phyloP scores from a whole-genome alignment of 257 asterid genomes.

The Solanum ahanhuiri region DNA sequence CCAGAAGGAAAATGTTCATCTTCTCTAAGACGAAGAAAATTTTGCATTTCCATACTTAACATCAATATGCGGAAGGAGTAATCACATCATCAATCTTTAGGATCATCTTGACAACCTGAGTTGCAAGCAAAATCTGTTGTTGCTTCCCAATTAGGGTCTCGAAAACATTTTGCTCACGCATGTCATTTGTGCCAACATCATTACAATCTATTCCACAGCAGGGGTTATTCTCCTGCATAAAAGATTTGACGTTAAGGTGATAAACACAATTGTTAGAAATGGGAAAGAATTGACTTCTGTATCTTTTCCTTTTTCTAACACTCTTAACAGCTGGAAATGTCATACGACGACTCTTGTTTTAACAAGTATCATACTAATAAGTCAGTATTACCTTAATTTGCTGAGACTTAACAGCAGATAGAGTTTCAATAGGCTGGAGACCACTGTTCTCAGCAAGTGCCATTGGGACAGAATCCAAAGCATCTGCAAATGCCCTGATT shows the following conservation, averaged over 20 bases:
- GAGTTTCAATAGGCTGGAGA: slow-evolving; percentile 85
- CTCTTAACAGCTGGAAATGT: not conserved
- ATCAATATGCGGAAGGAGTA: slow-evolving; percentile 59
- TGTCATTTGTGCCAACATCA: slow-evolving; percentile 74
- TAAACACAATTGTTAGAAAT: not conserved
- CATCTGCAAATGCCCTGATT: slow-evolving; percentile 92
- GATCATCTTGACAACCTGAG: too few species aligned
- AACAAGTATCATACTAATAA: not conserved
- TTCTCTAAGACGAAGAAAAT: not conserved
- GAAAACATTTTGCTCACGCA: slow-evolving; percentile 81
- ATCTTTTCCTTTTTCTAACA: not conserved
- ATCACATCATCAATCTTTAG: slow-evolving; percentile 40
- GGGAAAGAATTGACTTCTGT: not conserved
- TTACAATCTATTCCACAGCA: slow-evolving; percentile 81
- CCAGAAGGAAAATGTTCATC: not conserved
- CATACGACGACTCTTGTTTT: not conserved
- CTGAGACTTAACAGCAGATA: slow-evolving; percentile 83
- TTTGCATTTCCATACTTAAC: not conserved
- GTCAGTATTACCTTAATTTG: slow-evolving; percentile 63
- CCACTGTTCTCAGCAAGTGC: slow-evolving; percentile 98
- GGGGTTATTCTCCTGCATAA: slow-evolving; percentile 57
- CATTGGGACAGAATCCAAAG: slow-evolving; percentile 92
- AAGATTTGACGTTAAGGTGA: not conserved
- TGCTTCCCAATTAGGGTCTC: slow-evolving; percentile 31
- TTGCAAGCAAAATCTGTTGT: too few species aligned